Conservation (phyloP, 495 filamentous ascomycete genomes). For the Cryomyces minteri region DNA sequence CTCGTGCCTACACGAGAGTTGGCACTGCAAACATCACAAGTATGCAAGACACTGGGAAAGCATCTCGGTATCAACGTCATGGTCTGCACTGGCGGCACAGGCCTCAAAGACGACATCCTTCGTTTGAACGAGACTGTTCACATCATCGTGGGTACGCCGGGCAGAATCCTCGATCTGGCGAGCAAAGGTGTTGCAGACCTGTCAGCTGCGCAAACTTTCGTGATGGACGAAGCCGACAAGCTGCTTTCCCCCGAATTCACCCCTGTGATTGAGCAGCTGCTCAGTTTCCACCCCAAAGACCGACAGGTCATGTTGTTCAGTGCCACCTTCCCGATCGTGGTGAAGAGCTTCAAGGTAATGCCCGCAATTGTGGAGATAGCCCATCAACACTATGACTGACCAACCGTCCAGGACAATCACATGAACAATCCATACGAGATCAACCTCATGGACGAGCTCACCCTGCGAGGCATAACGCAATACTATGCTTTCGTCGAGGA, state of each 20-base stretch:
- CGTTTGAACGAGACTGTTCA: slow-evolving; percentile 80
- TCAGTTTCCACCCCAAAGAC: slow-evolving; percentile 73
- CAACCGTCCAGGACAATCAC: slow-evolving; percentile 54
- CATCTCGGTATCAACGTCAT: slow-evolving; percentile 96
- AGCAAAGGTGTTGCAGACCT: slow-evolving; percentile 64
- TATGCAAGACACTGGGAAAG: slow-evolving; percentile 95
- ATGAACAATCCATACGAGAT: slow-evolving; percentile 94
- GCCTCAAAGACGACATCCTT: slow-evolving; percentile 90
- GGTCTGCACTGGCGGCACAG: slow-evolving; percentile 94
- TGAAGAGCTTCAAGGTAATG: slow-evolving; percentile 77
- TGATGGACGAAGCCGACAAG: slow-evolving; percentile 89
- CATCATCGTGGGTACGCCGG: slow-evolving; percentile 82
- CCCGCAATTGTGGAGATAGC: background rate
- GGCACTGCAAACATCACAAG: slow-evolving; percentile 96
- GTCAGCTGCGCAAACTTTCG: slow-evolving; percentile 58
- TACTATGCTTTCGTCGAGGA: slow-evolving; percentile 99
- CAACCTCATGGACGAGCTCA: slow-evolving; percentile 99
- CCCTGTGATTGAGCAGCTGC: slow-evolving; percentile 76
- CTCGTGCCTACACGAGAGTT: slow-evolving; percentile 93
- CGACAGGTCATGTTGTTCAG: slow-evolving; percentile 83
- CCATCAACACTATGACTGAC: background rate
- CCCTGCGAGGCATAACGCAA: slow-evolving; percentile 91
- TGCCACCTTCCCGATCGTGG: slow-evolving; percentile 86
- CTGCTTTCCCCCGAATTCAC: slow-evolving; percentile 85
- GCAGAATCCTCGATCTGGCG: slow-evolving; percentile 73